Base-by-base conservation (phyloP, 805 yeast genomes). In the Candida khao-thaluensis region DNA sequence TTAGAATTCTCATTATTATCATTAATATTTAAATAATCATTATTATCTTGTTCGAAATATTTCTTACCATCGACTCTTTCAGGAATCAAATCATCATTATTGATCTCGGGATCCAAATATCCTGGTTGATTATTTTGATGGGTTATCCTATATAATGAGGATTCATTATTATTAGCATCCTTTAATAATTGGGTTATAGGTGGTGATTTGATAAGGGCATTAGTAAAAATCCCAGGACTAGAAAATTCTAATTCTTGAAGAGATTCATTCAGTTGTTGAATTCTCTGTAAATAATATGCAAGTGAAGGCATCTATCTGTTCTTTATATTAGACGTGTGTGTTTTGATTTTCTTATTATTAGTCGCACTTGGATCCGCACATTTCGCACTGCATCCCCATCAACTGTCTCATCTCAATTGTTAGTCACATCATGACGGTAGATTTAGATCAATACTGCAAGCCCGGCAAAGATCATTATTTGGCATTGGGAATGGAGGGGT, bases 401-500 rank as follows among this genome's bases (percentile, higher is more conserved):
- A n/a, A n/a, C n/a, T n/a, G n/a, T 7, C 32, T 29, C 32, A 29
- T 29, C 32, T 29, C 20, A 28, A n/a, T n/a, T n/a, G n/a, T n/a
- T n/a, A 20, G 8, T 20, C 22, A 7, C 22, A 12, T 11, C 15
- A 31, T 56, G 59, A 67, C 66, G 54, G 73, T 74, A 4, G 71
- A 74, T 49, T 61, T 79, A 23, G 83, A 79, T 50, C 44, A 53
- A 30, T 64, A 56, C 49, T 56, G 62, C 11, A 64, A 62, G 40
- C 67, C 69, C 1, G 74, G 69, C 4, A 66, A 69, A 53, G 64
- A 61, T 45, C 66, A 69, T 52, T 85, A 82, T 51, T 60, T 85
- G 9, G 96, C 96, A 0, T 54, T 93, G 1, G 99, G 99, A 1
- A 72, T 93, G 22, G 99, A 93, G 60, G 99, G 99, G 1, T 88